phyloP scores from a whole-genome alignment of 1,139 yeast species.

The Yamadazyma epiphylla region DNA sequence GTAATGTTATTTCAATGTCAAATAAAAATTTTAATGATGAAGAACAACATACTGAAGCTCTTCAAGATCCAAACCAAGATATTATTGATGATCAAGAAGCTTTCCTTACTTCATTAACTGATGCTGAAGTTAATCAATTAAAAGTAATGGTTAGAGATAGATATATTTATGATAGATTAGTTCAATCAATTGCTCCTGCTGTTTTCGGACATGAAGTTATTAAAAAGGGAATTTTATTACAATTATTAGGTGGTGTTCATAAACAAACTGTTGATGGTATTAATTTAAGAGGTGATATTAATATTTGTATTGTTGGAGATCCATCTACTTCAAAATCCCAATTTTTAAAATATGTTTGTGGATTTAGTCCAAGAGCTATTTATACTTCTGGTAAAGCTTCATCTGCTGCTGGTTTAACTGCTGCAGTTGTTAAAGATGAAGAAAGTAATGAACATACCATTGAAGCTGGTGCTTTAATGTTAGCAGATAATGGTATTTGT shows the following conservation, averaged over 20 bases:
- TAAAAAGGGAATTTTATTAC: slow-evolving; percentile 87
- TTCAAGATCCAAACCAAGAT: slow-evolving; percentile 37
- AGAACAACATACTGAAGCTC: slow-evolving; percentile 24
- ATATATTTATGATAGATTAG: slow-evolving; percentile 79
- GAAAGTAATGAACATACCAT: slow-evolving; percentile 97
- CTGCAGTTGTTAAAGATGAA: slow-evolving; percentile 96
- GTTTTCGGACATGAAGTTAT: slow-evolving; percentile 95
- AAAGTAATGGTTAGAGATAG: slow-evolving; percentile 90
- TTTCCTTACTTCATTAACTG: slow-evolving; percentile 74
- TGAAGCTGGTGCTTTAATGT: slow-evolving; percentile 98
- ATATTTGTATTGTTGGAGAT: slow-evolving; percentile 95
- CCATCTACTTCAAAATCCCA: slow-evolving; percentile 98
- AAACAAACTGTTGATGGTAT: slow-evolving; percentile 93
- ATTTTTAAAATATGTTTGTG: slow-evolving; percentile 87
- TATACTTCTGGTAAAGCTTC: slow-evolving; percentile 99
- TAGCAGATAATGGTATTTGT: slow-evolving; percentile 98
- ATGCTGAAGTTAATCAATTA: slow-evolving; percentile 79
- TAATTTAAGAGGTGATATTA: slow-evolving; percentile 93
- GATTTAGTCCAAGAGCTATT: slow-evolving; percentile 90
- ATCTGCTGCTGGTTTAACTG: slow-evolving; percentile 97
- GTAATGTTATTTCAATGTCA: slow-evolving; percentile 69
- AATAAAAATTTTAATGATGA: slow-evolving; percentile 43
- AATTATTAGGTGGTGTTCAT: slow-evolving; percentile 94
- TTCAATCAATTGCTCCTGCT: slow-evolving; percentile 91
- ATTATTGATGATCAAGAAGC: slow-evolving; percentile 56